Base-by-base conservation (phyloP, 495 filamentous ascomycete genomes). In the Trichoderma virens region DNA sequence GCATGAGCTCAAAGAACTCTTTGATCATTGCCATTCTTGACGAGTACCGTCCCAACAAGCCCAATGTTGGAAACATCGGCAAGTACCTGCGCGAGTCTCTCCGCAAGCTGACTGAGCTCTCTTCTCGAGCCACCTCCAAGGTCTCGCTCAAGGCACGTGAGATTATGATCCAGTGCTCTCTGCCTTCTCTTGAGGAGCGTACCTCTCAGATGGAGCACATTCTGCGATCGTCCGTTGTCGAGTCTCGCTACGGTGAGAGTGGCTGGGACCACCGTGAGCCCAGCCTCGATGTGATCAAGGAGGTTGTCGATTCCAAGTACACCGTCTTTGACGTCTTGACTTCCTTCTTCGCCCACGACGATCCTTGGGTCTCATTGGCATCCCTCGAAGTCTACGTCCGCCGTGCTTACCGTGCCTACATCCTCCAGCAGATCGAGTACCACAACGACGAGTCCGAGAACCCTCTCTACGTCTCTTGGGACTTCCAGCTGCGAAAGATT, bases 131-230 rank as follows among this genome's bases (percentile, higher is more conserved):
- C 59, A 92, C 92, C 16, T 90, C 94, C 64, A 98, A 98, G 85
- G 93, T 98, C 38, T 90, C 93, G 0, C 84, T 98, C 69, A 98
- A 98, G 81, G 93, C 94, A 38, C 90, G 94, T 69, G 94, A 98
- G 75, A 88, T 98, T 32, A 84, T 98, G 60, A 98, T 98, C 65
- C 94, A 98, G 77, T 97, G 91, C 68, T 93, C 94, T 35, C 83
- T 98, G 71, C 94, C 94, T 0, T 98, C 95, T 5, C 82, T 98
- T 27, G 94, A 98, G 74, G 94, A 98, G 82, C 85, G 94, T 67
- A 87, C 90, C 7, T 85, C 88, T 38, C 94, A 98, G 78, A 97
- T 98, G 94, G 95, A 98, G 78, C 93, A 97, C 76, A 98, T 98
- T 69, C 83, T 98, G 35, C 91, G 93, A 43, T 96, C 94, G 38